Evolutionary conservation across 441 rosid species (phyloP), one percentile per base, ranked within the genome.

Genomic region (Adansonia rubrostipa): DNA sequence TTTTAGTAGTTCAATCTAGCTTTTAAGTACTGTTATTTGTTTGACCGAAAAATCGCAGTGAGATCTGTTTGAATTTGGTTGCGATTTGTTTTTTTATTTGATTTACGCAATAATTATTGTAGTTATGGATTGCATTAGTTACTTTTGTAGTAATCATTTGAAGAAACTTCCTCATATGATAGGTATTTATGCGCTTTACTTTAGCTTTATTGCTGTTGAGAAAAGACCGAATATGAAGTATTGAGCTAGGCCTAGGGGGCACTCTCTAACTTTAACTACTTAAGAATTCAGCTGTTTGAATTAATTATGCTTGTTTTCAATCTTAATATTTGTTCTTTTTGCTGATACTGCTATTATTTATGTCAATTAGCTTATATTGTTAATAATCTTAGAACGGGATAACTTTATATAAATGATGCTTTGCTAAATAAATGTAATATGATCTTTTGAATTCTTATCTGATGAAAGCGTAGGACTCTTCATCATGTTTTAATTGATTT

Each of bases 11-110:
- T 62, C 42, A 28, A 4, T 62, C 45, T 13, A 74, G 40, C 61
- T 53, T 33, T 28, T n/a, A 4, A 53, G 14, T 20, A 44, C 44
- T 10, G 42, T 20, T 60, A 68, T 44, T 74, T 74, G 77, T 74
- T 74, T 60, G 68, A 40, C 60, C n/a, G 8, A 71, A 71, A 71
- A 70, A 22, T 11, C 24, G 20, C 60, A 50, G 6, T 24, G 19
- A 71, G 47, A 71, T 71, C 62, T 53, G 62, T n/a, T 71, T 28
- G 74, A 28, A 7, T 71, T 51, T 51, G 22, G 24, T 13, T 51
- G 20, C 44, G 15, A 71, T 71, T 51, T 24, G 20, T 4, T 71
- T 51, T 3, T 15, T 71, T 24, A 13, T 51, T 71, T 9, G 61
- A 51, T 51, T 71, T 71, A 42, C 14, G 15, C 44, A 8, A 47